These are phyloP conservation scores for Neurospora sp. DNA, from an alignment of 2,329 filamentous ascomycete genomes.

Conservation along the genomic window DNA sequence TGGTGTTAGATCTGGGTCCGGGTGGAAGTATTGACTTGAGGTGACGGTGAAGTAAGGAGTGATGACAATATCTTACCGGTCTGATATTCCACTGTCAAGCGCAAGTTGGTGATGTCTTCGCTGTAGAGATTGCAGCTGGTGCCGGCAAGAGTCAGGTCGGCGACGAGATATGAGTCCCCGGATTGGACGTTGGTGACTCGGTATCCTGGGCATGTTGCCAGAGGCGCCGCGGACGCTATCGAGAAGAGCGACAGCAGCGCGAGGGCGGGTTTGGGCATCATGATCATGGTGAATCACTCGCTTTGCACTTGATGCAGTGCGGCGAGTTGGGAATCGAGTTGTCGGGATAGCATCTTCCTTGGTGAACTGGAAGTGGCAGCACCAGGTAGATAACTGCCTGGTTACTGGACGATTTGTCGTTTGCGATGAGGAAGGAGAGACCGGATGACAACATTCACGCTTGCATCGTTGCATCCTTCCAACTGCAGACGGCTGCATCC, in stretches of 20 bases:
- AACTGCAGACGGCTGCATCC: neutral
- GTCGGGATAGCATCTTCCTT: neutral
- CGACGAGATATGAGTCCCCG: slow-evolving; percentile 48
- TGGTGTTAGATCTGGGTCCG: neutral
- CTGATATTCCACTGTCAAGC: slow-evolving; percentile 24
- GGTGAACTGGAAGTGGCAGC: neutral
- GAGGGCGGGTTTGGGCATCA: neutral
- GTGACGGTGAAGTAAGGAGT: neutral
- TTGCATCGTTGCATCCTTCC: neutral
- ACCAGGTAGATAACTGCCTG: neutral
- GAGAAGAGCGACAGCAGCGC: neutral
- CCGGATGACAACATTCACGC: neutral
- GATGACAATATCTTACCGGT: slow-evolving; percentile 15
- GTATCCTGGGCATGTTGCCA: slow-evolving; percentile 52
- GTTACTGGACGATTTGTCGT: neutral
- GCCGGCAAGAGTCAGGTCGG: slow-evolving; percentile 59
- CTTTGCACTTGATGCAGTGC: neutral
- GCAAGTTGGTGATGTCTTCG: slow-evolving; percentile 50
- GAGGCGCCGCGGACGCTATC: neutral
- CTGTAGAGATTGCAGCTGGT: slow-evolving; percentile 66
- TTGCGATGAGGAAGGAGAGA: neutral
- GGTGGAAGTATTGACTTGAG: neutral
- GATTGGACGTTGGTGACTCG: slow-evolving; percentile 49
- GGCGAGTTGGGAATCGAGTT: neutral
- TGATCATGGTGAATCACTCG: neutral